phyloP scores from a whole-genome alignment of 352 stramenopile species.

The Thraustotheca clavata region DNA sequence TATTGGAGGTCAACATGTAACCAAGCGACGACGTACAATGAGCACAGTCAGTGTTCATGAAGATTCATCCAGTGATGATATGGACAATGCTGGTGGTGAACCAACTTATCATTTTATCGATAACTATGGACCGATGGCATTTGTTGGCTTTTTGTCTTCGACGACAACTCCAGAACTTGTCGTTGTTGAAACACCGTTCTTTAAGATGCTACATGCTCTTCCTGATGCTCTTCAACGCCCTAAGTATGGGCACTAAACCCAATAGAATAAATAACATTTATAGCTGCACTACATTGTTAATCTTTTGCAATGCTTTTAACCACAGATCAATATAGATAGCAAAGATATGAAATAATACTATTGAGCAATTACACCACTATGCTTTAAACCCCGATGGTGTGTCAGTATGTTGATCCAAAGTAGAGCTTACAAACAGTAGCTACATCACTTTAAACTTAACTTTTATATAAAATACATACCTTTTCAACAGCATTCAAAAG shows the following conservation, averaged over 20 bases:
- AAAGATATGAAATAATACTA: too few species aligned
- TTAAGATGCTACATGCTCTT: slow-evolving; percentile 78
- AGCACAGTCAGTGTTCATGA: slow-evolving; percentile 58
- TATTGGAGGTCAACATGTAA: slow-evolving; percentile 20
- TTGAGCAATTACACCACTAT: too few species aligned
- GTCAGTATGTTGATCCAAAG: not conserved
- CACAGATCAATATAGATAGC: too few species aligned
- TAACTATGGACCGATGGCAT: slow-evolving; percentile 75
- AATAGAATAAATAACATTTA: not conserved
- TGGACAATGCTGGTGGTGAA: slow-evolving; percentile 50
- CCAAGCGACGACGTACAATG: slow-evolving; percentile 41
- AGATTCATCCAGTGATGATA: slow-evolving; percentile 43
- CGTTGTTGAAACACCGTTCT: slow-evolving; percentile 76
- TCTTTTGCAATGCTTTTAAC: too few species aligned
- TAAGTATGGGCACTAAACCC: slow-evolving; percentile 43
- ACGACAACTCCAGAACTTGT: slow-evolving; percentile 44
- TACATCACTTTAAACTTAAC: not conserved
- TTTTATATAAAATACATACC: not conserved
- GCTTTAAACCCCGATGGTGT: not conserved
- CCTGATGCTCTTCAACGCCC: slow-evolving; percentile 70
- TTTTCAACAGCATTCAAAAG: slow-evolving; percentile 1
- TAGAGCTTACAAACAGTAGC: slow-evolving; percentile 1
- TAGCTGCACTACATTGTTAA: too few species aligned
- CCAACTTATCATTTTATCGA: slow-evolving; percentile 70
- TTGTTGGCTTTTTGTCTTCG: slow-evolving; percentile 67